phyloP scores from a whole-genome alignment of 1,139 yeast genomes.

The Taphrina confusa region DNA sequence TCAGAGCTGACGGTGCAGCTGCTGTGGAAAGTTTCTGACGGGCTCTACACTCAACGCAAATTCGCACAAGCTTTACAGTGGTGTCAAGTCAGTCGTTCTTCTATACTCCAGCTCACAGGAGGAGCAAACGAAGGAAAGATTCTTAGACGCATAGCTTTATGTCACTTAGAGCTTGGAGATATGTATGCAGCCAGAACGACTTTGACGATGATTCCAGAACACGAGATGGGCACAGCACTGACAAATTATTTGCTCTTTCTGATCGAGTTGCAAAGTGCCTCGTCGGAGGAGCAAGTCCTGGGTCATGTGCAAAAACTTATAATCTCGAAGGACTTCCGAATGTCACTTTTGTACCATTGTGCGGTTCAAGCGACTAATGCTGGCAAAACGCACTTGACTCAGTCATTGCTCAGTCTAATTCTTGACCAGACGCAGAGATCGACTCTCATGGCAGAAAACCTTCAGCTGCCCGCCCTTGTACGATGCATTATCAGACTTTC shows the following conservation, averaged over 20 bases:
- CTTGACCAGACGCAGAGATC: constrained; percentile 13
- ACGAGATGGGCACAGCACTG: constrained; percentile 29
- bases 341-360: constrained; percentile 36
- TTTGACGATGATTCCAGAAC: constrained; percentile 28
- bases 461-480: constrained; percentile 17
- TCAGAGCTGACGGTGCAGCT: constrained; percentile 22
- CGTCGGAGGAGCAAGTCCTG: constrained; percentile 20
- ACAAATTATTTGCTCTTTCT: constrained; percentile 37
- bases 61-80: constrained; percentile 35
- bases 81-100: constrained; percentile 34
- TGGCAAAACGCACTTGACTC: constrained; percentile 35
- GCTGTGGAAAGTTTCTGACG: constrained; percentile 38
- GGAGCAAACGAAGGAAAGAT: constrained; percentile 36
- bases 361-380: constrained; percentile 38
- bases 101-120: constrained; percentile 34
- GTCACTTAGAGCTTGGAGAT: constrained; percentile 35
- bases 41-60: constrained; percentile 27
- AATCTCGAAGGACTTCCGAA: constrained; percentile 16
- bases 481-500: constrained; percentile 37
- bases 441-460: neutral
- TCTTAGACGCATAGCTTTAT: constrained; percentile 35
- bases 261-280: constrained; percentile 23
- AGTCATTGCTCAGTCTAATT: constrained; percentile 33
- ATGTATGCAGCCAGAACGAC: constrained; percentile 13
- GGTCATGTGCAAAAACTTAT: constrained; percentile 23